Conservation (phyloP, 176 grass and related monocot species). For the Oryza brachyantha region DNA sequence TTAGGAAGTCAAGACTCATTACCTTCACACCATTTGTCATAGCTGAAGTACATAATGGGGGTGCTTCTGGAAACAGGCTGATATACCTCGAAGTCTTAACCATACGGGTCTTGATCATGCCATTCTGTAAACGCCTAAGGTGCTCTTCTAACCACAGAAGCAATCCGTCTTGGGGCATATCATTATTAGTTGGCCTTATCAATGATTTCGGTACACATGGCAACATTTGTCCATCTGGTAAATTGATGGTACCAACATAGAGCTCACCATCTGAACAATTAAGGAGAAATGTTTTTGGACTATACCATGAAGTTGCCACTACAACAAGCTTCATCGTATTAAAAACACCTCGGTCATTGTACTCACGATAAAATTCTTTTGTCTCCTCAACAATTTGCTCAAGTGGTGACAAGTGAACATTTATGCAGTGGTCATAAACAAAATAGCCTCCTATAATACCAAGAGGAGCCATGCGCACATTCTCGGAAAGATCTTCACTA, state of each 20-base stretch:
- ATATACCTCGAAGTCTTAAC: constrained; percentile 48
- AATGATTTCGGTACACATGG: constrained; percentile 67
- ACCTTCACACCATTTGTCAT: constrained; percentile 90
- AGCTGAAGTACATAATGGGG: constrained; percentile 61
- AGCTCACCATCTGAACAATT: constrained; percentile 73
- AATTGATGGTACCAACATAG: constrained; percentile 69
- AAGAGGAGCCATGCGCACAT: constrained; percentile 28
- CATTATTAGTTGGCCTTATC: constrained; percentile 45
- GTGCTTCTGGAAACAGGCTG: constrained; percentile 73
- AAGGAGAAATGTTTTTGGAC: constrained; percentile 61
- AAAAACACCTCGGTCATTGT: constrained; percentile 20
- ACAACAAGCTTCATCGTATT: constrained; percentile 44
- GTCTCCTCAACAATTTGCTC: constrained; percentile 58
- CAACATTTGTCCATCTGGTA: constrained; percentile 59
- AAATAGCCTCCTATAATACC: constrained; percentile 89
- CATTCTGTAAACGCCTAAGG: constrained; percentile 63
- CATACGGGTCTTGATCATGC: constrained; percentile 62
- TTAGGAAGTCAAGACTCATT: constrained; percentile 21
- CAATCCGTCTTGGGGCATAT: constrained; percentile 72
- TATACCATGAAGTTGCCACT: constrained; percentile 65
- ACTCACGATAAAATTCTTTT: constrained; percentile 26
- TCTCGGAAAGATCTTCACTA: constrained; percentile 1
- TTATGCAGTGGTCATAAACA: constrained; percentile 55
- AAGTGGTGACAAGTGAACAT: constrained; percentile 81
- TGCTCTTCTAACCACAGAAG: constrained; percentile 98